Evolutionary conservation across 805 yeast species (phyloP), one percentile per base, ranked within the genome.

Genomic region (Candida sphagnicola): DNA sequence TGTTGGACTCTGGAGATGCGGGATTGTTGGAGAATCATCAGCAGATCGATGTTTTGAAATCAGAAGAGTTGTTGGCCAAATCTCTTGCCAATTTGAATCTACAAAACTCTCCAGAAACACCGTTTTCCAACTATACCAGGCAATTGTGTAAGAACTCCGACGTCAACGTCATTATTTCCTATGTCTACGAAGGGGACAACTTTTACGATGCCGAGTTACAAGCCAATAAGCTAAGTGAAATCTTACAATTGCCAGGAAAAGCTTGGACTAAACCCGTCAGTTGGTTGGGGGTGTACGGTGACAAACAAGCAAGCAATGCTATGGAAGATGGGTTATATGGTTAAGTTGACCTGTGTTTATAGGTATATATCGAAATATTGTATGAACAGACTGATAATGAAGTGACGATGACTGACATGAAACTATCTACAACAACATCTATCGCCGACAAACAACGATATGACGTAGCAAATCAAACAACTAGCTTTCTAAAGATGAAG

Each of bases 161-260:
- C 26, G 28, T 16, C 5, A 12, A 21, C 8, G 72, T 74, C 3
- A 44, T 76, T n/a, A 75, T 77, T 8, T 67, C 77, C 13, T 80
- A 72, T 54, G 95, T 83, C 1, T 88, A 86, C 58, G 97, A 90
- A 56, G 97, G 98, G 24, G 97, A 90, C 58, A 91, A 91, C 57
- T 74, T 81, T 19, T 53, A 59, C 15, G 96, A 89, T 56, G 93
- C 95, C 5, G 66, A 65, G 31, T 44, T 54, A 8, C 58, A 83
- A 43, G 79, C 85, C 2, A 44, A 45, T 10, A 56, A 59, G 23
- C 55, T 70, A 2, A 46, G 56, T 4, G 47, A 59, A 4, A 43
- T 64, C 14, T 37, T 57, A 17, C 37, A 47, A n/a, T 28, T 45
- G 18, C 34, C 33, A 11, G 17, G 41, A 2, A 19, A 56, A 5